Evolutionary conservation across 805 yeast species (phyloP).

Genomic region (Suhomyces kilbournensis): DNA sequence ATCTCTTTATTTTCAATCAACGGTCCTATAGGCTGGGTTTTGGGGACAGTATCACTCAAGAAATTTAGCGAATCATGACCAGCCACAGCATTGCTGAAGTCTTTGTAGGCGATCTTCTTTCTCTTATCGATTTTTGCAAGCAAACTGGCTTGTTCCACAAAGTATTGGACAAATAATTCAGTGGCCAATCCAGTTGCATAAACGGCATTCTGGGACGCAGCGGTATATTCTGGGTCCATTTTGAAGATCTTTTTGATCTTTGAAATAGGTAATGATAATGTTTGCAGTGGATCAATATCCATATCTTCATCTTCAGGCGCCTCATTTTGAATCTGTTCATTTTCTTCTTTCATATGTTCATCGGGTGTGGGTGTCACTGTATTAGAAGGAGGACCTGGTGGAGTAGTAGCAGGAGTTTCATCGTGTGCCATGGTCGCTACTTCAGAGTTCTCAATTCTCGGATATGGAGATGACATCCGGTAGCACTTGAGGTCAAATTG

Average conservation of each 20-base stretch:
- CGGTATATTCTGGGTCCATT: slow-evolving; percentile 68
- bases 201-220: slow-evolving; percentile 70
- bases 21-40: slow-evolving; percentile 49
- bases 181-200: slow-evolving; percentile 75
- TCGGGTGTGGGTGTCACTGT: slow-evolving; percentile 8
- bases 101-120: slow-evolving; percentile 67
- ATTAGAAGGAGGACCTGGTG: slow-evolving; percentile 13
- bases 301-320: slow-evolving; percentile 7
- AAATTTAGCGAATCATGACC: slow-evolving; percentile 60
- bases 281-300: slow-evolving; percentile 6
- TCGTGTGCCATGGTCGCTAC: not conserved
- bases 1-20: slow-evolving; percentile 45
- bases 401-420: slow-evolving; percentile 21
- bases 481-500: not conserved
- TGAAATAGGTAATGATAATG: slow-evolving; percentile 51
- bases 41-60: slow-evolving; percentile 65
- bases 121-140: slow-evolving; percentile 63
- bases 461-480: not conserved
- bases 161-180: slow-evolving; percentile 65
- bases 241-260: slow-evolving; percentile 70
- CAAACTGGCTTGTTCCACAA: slow-evolving; percentile 68
- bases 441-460: not conserved
- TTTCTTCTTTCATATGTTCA: slow-evolving; percentile 7
- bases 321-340: not conserved
- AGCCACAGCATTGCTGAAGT: slow-evolving; percentile 62